Evolutionary conservation across 495 filamentous ascomycete genomes (phyloP).

Genomic region (Penicillium subrubescens): DNA sequence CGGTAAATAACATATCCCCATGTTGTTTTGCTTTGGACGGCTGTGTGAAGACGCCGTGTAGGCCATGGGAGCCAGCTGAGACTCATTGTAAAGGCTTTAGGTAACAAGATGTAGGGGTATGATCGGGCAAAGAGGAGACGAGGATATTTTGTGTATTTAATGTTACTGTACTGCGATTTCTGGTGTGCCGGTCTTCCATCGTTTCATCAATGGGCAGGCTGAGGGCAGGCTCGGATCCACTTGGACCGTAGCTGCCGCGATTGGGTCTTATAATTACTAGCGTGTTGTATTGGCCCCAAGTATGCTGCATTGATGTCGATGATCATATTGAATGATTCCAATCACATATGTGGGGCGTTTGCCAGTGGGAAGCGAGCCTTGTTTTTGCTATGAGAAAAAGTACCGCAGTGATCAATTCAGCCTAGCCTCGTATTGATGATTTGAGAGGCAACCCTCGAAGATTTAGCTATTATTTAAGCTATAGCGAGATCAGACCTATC

Average conservation of each 20-base stretch:
- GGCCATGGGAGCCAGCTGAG: conserved; percentile 2
- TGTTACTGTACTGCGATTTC: neutral
- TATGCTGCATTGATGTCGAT: neutral
- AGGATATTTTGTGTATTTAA: neutral
- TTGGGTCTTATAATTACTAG: neutral
- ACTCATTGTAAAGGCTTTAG: neutral
- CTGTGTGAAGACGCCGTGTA: neutral
- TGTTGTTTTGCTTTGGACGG: conserved; percentile 1
- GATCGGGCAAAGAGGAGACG: neutral
- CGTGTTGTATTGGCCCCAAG: neutral
- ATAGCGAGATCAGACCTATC: too few species aligned
- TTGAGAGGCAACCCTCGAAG: neutral
- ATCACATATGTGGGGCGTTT: neutral
- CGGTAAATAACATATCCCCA: conserved; percentile 14
- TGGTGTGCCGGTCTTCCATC: neutral
- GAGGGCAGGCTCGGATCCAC: neutral
- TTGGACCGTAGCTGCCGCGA: neutral
- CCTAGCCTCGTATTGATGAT: neutral
- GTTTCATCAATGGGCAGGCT: neutral
- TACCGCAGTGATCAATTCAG: neutral
- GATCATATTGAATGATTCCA: neutral
- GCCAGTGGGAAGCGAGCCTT: neutral
- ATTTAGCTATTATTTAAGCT: neutral
- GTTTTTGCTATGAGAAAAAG: neutral
- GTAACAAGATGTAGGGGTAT: neutral